Evolutionary conservation across 2,329 filamentous ascomycete species (phyloP), one percentile per base, ranked within the genome.

Genomic region (Zelopaecilomyces penicillatus): DNA sequence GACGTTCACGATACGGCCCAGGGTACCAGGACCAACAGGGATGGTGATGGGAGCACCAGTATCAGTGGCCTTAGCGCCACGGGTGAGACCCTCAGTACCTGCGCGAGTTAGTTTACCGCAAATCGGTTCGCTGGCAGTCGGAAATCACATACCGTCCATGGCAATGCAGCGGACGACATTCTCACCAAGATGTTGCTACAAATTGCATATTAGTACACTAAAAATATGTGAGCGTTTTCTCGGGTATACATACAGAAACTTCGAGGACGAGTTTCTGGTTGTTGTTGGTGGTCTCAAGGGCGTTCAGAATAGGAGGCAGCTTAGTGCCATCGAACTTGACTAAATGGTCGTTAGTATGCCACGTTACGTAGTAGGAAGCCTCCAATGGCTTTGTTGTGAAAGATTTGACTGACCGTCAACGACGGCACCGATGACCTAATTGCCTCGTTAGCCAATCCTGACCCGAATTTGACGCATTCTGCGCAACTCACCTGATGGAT

Each of bases 1-100:
- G 76, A 98, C 93, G 83, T 98, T 98, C 78, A 98, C 90, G 81
- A 98, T 98, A 78, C 93, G 93, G 65, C 93, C 93, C 61, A 98
- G 87, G 58, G 89, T 95, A 68, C 77, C 87, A 67, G 82, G 80
- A 64, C 93, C 93, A 73, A 97, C 91, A 67, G 91, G 91, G 63
- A 98, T 90, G 74, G 80, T 89, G 78, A 98, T 98, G 67, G 93
- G 93, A 59, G 82, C 76, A 68, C 93, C 93, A 67, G 91, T 96
- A 74, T 98, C 93, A 62, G 70, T 72, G 60, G 83, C 88, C 70
- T 80, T 79, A 66, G 82, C 75, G 68, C 93, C 93, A 82, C 93
- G 91, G 69, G 91, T 86, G 62, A 98, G 88, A 93, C 93, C 93
- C 80, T 97, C 93, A 69, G 91, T 98, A 94, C 88, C 88, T 93